Evolutionary conservation across 2,329 filamentous ascomycete genomes (phyloP), one percentile per base, ranked within the genome.

Genomic region (Ploettnerulaceae sp.): DNA sequence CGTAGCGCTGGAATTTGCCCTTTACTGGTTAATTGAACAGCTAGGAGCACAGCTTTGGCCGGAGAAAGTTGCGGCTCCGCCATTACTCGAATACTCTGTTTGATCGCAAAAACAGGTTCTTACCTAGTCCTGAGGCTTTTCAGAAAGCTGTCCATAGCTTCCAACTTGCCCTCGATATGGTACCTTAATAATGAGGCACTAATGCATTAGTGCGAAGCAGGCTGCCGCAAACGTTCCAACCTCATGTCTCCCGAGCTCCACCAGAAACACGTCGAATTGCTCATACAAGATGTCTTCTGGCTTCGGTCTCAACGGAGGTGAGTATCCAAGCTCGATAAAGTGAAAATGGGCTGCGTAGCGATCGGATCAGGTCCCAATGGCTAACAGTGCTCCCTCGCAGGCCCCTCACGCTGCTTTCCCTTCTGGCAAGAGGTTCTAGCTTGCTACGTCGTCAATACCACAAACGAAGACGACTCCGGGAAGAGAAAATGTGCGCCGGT

Each of bases 371-470:
- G 7, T 7, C 12, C 52, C 56, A 60, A 53, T 54, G 33, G 55
- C 57, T 62, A 20, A 63, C 38, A 26, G 37, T 48, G 25, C 3
- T 14, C n/a, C 7, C 21, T 33, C 17, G 12, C 25, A 63, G 61
- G 61, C 42, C 44, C 50, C 15, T 73, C 73, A 60, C 87, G 91
- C 70, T 98, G 93, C 82, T 97, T 95, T 75, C 88, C 90, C 66
- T 98, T 96, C 81, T 98, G 93, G 93, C 93, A 98, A 73, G 93
- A 98, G 72, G 82, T 97, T 57, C 86, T 98, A 67, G 89, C 89
- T 63, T 98, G 93, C 81, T 98, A 98, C 69, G 89, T 96, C 52
- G 83, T 95, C 66, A 97, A 97, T 74, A 89, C 89, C 46, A 79
- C 77, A 56, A 74, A 84, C 56, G 86, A 91, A 46, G 85, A 90